Base-by-base conservation (phyloP, 371 early-diverging fungal species). In the Syncephalastrum monosporum region DNA sequence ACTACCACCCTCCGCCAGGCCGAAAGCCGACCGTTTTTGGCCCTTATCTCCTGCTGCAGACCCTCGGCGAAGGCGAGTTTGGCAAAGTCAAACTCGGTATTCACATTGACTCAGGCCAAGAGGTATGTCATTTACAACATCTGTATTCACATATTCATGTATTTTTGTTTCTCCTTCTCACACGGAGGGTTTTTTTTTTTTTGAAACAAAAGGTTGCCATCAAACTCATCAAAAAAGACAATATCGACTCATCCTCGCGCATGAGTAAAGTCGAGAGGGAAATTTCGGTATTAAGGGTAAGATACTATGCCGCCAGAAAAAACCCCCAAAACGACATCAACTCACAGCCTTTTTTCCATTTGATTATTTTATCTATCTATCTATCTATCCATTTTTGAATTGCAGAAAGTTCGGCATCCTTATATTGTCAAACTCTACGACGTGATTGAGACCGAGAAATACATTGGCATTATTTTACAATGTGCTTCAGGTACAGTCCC, bases 21-120 rank as follows among this genome's bases (percentile, higher is more conserved):
- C 66, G 79, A 59, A 78, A 78, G 58, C 79, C 75, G 1, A 75
- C 74, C 27, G 86, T 91, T 65, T 90, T 98, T 74, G 98, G 98
- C 14, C 92, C 96, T 53, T 99, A 98, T 75, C 85, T 90, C 17
- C 76, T 99, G 47, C 83, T 94, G 23, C 97, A 97, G 72, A 93
- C 96, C 15, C 81, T 99, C 13, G 99, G 99, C 50, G 97, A 95
- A 72, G 99, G 99, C 25, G 98, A 97, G 72, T 98, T 98, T 74
- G 97, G 96, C 48, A 96, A 97, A 74, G 99, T 99, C 64, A 98
- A 98, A 67, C 85, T 97, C 25, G 99, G 94, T 13, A 86, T 94
- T 60, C 93, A 98, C 74, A 88, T 89, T 51, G 80, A 94, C 44
- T 90, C 93, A 14, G 92, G 94, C 14, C 90, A 91, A 66, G 96